Conservation (phyloP, 352 stramenopile genomes). For the Phytopythium sindhum region DNA sequence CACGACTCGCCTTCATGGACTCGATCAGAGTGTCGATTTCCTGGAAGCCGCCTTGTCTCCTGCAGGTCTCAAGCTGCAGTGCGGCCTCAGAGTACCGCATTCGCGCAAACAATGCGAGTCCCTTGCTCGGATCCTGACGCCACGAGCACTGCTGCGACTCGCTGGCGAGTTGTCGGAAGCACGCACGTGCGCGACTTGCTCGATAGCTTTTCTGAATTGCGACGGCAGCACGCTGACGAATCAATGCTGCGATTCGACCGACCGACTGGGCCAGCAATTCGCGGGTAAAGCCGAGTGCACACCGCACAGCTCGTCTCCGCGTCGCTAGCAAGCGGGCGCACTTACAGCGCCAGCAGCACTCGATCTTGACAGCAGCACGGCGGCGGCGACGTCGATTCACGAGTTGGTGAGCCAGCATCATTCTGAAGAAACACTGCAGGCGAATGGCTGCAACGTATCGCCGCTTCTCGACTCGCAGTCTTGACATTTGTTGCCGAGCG, state of each 20-base stretch:
- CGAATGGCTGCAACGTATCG: constrained; percentile 18
- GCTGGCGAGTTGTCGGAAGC: constrained; percentile 30
- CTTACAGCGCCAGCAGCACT: constrained; percentile 46
- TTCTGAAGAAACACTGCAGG: constrained; percentile 49
- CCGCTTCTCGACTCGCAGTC: constrained; percentile 17
- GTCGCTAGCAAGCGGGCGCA: constrained; percentile 19
- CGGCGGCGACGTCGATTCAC: constrained; percentile 20
- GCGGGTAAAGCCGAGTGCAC: constrained; percentile 16
- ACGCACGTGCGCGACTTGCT: constrained; percentile 26
- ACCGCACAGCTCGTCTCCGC: constrained; percentile 14
- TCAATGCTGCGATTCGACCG: constrained; percentile 11
- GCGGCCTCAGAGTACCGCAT: constrained; percentile 40
- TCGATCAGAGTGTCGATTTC: constrained; percentile 1
- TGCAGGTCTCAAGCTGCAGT: constrained; percentile 47
- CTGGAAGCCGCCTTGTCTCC: constrained; percentile 34
- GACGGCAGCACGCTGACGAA: constrained; percentile 23
- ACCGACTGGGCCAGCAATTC: constrained; percentile 17
- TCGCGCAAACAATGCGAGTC: constrained; percentile 28
- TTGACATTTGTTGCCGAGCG: constrained; percentile 13
- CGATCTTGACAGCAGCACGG: constrained; percentile 30
- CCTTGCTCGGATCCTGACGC: constrained; percentile 52
- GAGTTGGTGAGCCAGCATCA: constrained; percentile 27
- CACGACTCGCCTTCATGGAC: not conserved
- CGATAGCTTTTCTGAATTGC: constrained; percentile 46
- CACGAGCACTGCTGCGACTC: constrained; percentile 37